A percentile compares a stretch with the other conserved stretches of the same genome.
These are phyloP conservation scores for Phalaenopsis aphrodite DNA, from an alignment of 106 monocot species.

Conservation along the genomic window DNA sequence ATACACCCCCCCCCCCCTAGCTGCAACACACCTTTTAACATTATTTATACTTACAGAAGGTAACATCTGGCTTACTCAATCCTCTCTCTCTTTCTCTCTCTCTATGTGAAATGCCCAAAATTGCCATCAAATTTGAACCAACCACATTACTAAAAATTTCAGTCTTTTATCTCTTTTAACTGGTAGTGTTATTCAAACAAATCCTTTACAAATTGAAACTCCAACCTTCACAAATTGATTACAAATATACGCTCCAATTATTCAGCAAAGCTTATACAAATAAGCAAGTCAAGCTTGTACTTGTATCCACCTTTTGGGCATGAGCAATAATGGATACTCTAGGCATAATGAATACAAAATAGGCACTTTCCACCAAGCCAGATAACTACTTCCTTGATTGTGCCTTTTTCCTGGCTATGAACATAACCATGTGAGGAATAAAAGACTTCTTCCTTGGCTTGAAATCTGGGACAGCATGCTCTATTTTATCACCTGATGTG, in stretches of 20 bases:
- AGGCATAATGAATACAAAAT: background rate
- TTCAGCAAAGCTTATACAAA: no score
- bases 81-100: no score
- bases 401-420: background rate
- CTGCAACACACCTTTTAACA: no score
- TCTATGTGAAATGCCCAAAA: no score
- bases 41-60: no score
- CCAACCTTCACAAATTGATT: background rate
- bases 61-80: no score
- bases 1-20: no score
- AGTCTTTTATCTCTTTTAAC: background rate
- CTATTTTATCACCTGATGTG: background rate
- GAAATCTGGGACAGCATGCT: background rate
- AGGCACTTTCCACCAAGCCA: background rate
- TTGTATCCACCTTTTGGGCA: background rate
- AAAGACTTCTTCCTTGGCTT: slow-evolving; percentile 9
- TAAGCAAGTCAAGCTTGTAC: background rate
- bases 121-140: no score
- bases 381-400: background rate
- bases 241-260: background rate
- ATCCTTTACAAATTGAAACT: background rate
- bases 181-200: background rate
- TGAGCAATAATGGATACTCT: background rate
- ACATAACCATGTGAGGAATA: slow-evolving; percentile 3
- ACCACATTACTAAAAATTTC: background rate